A percentile compares a stretch with the other conserved stretches of the same genome.
These are phyloP conservation scores for Nitzschia sp. DNA, from an alignment of 108 stramenopile genomes.

Conservation along the genomic window DNA sequence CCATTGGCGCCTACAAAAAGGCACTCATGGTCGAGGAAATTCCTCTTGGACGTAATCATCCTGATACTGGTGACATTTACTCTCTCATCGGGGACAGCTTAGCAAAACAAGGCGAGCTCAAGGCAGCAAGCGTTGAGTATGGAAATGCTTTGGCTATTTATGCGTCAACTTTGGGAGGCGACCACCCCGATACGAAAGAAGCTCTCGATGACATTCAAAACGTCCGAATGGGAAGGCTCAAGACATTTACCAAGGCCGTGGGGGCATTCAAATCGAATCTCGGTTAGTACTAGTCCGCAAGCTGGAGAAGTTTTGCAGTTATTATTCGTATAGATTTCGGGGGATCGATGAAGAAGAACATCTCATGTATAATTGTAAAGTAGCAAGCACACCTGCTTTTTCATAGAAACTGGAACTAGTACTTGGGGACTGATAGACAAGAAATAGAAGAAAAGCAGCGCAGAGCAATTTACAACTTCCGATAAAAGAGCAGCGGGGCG, in stretches of 20 bases:
- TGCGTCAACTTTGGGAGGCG: slow-evolving; percentile 34
- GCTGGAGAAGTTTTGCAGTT: slow-evolving; percentile 21
- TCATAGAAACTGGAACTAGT: too few relatives aligned
- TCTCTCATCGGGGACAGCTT: slow-evolving; percentile 28
- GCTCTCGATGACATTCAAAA: slow-evolving; percentile 37
- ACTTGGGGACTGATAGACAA: too few relatives aligned
- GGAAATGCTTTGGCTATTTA: slow-evolving; percentile 40
- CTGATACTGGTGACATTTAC: slow-evolving; percentile 44
- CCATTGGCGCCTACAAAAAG: slow-evolving; percentile 36
- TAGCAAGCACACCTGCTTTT: too few relatives aligned
- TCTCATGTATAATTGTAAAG: too few relatives aligned
- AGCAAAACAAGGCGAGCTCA: slow-evolving; percentile 30
- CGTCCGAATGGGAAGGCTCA: slow-evolving; percentile 2
- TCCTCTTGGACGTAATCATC: slow-evolving; percentile 36
- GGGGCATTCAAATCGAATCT: neutral
- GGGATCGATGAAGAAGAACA: too few relatives aligned
- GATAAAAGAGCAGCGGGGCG: too few relatives aligned
- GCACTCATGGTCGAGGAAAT: slow-evolving; percentile 36
- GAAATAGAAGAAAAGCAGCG: too few relatives aligned
- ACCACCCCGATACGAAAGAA: slow-evolving; percentile 40
- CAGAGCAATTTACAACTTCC: too few relatives aligned
- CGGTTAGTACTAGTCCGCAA: slow-evolving; percentile 14
- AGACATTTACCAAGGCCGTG: slow-evolving; percentile 4
- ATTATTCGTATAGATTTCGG: too few relatives aligned
- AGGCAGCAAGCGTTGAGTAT: slow-evolving; percentile 37